Conservation (phyloP, 306 rosid genomes). For the Carpinus viminea region DNA sequence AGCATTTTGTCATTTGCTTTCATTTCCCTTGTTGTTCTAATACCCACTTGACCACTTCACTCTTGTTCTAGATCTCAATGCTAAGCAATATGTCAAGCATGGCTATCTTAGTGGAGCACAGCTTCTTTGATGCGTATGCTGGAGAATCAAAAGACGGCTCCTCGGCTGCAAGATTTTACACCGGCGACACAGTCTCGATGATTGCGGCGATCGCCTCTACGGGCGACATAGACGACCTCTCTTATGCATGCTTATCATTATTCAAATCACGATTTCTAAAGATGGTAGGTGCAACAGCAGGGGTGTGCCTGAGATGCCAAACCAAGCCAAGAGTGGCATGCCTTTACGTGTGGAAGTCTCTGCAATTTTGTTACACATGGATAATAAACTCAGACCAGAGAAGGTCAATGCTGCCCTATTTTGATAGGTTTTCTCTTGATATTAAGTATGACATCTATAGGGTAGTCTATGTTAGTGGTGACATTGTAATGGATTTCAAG, state of each 20-base stretch:
- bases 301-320: conserved; percentile 68
- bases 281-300: conserved; percentile 57
- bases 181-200: conserved; percentile 59
- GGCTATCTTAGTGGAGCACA: conserved; percentile 56
- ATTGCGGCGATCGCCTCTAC: conserved; percentile 30
- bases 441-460: conserved; percentile 71
- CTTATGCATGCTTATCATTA: conserved; percentile 57
- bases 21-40: neutral
- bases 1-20: neutral
- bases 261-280: conserved; percentile 52
- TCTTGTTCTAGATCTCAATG: conserved; percentile 57
- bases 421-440: conserved; percentile 55
- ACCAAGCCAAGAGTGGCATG: conserved; percentile 48
- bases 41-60: neutral
- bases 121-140: conserved; percentile 65
- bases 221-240: conserved; percentile 44
- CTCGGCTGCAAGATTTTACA: conserved; percentile 47
- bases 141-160: conserved; percentile 78
- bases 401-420: conserved; percentile 56
- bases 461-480: conserved; percentile 61
- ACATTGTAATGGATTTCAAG: conserved; percentile 34
- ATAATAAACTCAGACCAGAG: conserved; percentile 50
- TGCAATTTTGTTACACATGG: conserved; percentile 68
- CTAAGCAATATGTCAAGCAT: conserved; percentile 47
- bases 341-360: conserved; percentile 73